Base-by-base conservation (phyloP, 768 basidiomycete genomes). In the Mycena maculata region DNA sequence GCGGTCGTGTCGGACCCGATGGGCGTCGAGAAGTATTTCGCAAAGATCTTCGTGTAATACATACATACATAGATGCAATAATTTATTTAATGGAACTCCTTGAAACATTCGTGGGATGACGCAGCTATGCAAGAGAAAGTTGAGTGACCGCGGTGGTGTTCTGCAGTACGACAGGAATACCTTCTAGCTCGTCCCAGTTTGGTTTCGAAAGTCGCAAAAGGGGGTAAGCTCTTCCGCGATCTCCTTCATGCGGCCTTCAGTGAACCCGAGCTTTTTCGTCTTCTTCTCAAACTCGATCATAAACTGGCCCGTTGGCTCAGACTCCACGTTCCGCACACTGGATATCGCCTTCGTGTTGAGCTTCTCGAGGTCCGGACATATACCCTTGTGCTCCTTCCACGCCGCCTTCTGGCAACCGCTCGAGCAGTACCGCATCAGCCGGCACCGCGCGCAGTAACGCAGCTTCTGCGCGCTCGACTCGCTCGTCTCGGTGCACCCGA, bases 371-470 rank as follows among this genome's bases (percentile, higher is more conserved):
- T 65, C 58, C 44, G 38, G 53, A 57, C 56, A 59, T n/a, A 59
- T 48, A 18, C 25, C 28, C 31, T 65, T 65, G 42, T 65, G 64
- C 12, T 59, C 42, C 33, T 44, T 52, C 64, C 64, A 65, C 9
- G 57, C 64, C 4, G 30, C 31, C 42, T 53, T 58, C 23, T 59
- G 64, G 41, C 64, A 65, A 3, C 20, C 23, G 4, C 25, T 11
- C 7, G 64, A 65, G 25, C 64, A 65, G 28, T 65, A 65, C 31
- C 64, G 64, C 57, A 65, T 60, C 8, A 65, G 33, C 18, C 16
- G 23, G 27, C 64, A 60, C 12, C 41, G 57, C 30, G 36, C 49
- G 15, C 57, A 65, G 27, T 53, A 48, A 1, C 50, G 64, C 33
- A 65, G 42, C 28, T 54, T 65, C 38, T 60, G 64, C 7, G 31